Evolutionary conservation across 495 filamentous ascomycete species (phyloP).

Genomic region (Xylaria venustula): DNA sequence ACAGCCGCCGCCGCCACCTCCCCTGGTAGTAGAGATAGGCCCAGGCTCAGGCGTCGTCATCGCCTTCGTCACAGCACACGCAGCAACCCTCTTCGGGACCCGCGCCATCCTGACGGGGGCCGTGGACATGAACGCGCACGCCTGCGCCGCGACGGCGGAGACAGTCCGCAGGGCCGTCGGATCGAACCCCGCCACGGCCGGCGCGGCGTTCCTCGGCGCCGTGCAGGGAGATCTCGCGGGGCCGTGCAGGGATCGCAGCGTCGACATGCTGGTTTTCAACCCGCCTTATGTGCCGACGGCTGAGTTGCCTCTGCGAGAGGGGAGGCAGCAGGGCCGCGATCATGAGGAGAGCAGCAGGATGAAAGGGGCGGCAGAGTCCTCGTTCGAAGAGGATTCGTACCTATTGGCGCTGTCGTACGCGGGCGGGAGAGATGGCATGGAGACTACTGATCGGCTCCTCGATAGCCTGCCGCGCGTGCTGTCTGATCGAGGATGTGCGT

Average conservation of each 20-base stretch:
- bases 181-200: conserved; percentile 31
- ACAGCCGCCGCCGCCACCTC: conserved; percentile 18
- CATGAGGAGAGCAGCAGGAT: not conserved
- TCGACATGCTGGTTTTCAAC: conserved; percentile 93
- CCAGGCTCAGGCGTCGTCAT: conserved; percentile 89
- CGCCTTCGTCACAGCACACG: conserved; percentile 78
- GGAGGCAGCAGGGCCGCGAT: not conserved
- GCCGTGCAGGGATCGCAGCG: conserved; percentile 50
- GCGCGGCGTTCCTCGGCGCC: conserved; percentile 55
- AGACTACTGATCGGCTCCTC: conserved; percentile 78
- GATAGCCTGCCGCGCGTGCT: conserved; percentile 62
- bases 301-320: conserved; percentile 51
- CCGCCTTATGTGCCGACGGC: conserved; percentile 91
- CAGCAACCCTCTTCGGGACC: conserved; percentile 68
- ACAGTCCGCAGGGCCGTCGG: conserved; percentile 57
- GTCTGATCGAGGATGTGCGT: conserved; percentile 72
- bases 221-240: conserved; percentile 64
- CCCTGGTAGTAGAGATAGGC: conserved; percentile 81
- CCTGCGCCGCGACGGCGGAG: conserved; percentile 64
- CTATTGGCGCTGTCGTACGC: conserved; percentile 85
- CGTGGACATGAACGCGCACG: conserved; percentile 78
- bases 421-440: conserved; percentile 88
- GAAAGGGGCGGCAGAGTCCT: conserved; percentile 18
- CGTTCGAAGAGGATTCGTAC: conserved; percentile 70
- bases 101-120: conserved; percentile 67